Evolutionary conservation across 2,329 filamentous ascomycete genomes (phyloP).

Genomic region (Talaromyces funiculosus): DNA sequence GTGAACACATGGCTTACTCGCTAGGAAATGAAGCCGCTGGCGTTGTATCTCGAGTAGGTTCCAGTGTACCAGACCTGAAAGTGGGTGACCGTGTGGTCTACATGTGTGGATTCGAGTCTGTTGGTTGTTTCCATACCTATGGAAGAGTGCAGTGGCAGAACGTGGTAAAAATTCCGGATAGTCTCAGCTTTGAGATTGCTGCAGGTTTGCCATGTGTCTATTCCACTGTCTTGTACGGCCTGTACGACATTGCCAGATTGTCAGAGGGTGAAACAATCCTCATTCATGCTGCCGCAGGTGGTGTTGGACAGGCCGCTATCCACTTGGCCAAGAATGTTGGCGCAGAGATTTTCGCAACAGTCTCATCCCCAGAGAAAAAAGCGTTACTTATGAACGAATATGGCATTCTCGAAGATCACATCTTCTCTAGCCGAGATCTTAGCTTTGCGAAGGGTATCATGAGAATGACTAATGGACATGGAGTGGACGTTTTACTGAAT

Average conservation of each 20-base stretch:
- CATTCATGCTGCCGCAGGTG: constrained; percentile 23
- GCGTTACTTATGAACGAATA: constrained; percentile 19
- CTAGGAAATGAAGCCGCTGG: constrained; percentile 26
- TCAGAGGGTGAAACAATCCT: constrained; percentile 18
- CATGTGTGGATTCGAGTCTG: constrained; percentile 13
- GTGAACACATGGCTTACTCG: constrained; percentile 17
- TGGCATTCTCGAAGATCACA: constrained; percentile 20
- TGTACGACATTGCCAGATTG: constrained; percentile 18
- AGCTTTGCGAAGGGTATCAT: constrained; percentile 20
- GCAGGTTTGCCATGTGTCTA: constrained; percentile 20
- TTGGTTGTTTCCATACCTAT: constrained; percentile 17
- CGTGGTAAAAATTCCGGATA: constrained; percentile 16
- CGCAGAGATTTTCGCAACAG: constrained; percentile 22
- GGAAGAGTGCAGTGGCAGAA: constrained; percentile 11
- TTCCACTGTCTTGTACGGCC: constrained; percentile 18
- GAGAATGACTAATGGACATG: constrained; percentile 17
- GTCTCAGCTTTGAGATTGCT: constrained; percentile 18
- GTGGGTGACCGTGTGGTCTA: constrained; percentile 17
- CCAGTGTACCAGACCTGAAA: constrained; percentile 11
- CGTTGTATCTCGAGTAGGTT: constrained; percentile 19
- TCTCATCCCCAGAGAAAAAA: constrained; percentile 19
- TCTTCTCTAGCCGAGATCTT: constrained; percentile 20
- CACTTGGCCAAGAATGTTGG: constrained; percentile 18
- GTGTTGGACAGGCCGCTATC: constrained; percentile 23
- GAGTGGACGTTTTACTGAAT: constrained; percentile 19